Percentiles rank a stretch among this genome's conserved stretches.
Evolutionary conservation across 352 stramenopile genomes (phyloP).

Genomic region (Phytophthora syringae): DNA sequence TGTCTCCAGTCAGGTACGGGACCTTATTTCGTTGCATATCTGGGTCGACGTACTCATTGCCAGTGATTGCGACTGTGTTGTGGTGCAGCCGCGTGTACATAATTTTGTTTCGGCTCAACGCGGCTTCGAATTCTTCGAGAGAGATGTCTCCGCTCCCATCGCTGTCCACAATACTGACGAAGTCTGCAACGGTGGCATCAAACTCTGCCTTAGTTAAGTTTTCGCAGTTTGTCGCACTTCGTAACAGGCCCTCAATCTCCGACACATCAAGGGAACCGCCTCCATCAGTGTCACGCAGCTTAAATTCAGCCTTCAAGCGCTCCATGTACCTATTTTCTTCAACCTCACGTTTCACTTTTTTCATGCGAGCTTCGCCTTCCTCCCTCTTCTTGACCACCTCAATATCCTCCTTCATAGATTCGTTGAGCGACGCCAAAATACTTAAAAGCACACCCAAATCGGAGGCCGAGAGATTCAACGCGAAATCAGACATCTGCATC

Average conservation of each 20-base stretch:
- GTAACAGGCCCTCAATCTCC: constrained; percentile 72
- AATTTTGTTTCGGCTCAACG: constrained; percentile 72
- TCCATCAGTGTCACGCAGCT: constrained; percentile 72
- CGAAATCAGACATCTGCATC: constrained; percentile 88
- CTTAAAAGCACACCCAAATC: constrained; percentile 84
- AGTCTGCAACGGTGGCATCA: constrained; percentile 73
- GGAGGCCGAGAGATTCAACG: constrained; percentile 80
- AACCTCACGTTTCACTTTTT: constrained; percentile 52
- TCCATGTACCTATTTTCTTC: constrained; percentile 78
- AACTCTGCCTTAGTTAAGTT: constrained; percentile 84
- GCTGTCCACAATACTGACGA: constrained; percentile 79
- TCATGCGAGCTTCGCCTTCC: constrained; percentile 51
- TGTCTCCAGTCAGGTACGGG: constrained; percentile 56
- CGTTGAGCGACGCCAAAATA: constrained; percentile 69
- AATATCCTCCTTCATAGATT: constrained; percentile 75
- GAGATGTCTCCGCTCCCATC: constrained; percentile 87
- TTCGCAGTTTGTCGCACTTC: constrained; percentile 68
- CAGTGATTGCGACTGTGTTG: constrained; percentile 70
- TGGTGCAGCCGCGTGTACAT: constrained; percentile 72
- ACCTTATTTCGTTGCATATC: constrained; percentile 72
- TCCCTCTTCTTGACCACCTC: constrained; percentile 66
- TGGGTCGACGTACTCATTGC: constrained; percentile 77
- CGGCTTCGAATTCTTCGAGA: constrained; percentile 82
- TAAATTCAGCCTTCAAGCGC: constrained; percentile 78
- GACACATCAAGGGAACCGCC: constrained; percentile 73